Evolutionary conservation across 805 yeast species (phyloP).

Genomic region (Candida orba): DNA sequence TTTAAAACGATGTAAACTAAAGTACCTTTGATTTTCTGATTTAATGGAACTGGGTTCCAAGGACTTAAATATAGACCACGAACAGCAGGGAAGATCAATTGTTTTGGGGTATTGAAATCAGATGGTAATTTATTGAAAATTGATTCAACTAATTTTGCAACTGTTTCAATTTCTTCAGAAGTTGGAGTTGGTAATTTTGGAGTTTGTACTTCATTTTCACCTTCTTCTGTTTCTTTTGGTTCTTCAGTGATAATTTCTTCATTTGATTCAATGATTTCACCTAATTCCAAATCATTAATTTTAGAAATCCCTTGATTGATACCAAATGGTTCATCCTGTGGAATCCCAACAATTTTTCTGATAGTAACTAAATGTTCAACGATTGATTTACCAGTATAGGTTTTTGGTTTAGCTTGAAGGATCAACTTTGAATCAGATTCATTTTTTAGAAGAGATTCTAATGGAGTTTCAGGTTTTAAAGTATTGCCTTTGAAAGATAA

Average conservation of each 20-base stretch:
- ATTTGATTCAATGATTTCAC: slow-evolving; percentile 14
- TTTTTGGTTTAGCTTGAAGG: slow-evolving; percentile 41
- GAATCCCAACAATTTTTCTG: slow-evolving; percentile 54
- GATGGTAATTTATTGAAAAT: slow-evolving; percentile 18
- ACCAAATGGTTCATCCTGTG: slow-evolving; percentile 36
- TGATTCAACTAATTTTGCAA: slow-evolving; percentile 13
- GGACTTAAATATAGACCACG: slow-evolving; percentile 63
- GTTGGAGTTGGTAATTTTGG: slow-evolving; percentile 19
- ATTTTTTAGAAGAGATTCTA: slow-evolving; percentile 19
- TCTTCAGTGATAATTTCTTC: slow-evolving; percentile 10
- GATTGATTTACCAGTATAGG: slow-evolving; percentile 56
- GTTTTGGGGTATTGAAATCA: slow-evolving; percentile 14
- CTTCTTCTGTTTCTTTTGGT: slow-evolving; percentile 7
- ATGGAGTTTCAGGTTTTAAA: slow-evolving; percentile 22
- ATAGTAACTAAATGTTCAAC: slow-evolving; percentile 55
- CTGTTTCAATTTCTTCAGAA: slow-evolving; percentile 17
- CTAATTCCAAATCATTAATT: slow-evolving; percentile 35
- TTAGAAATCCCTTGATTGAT: slow-evolving; percentile 43
- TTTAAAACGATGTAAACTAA: slow-evolving; percentile 66
- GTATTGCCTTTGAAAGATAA: slow-evolving; percentile 32
- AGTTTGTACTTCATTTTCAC: not conserved
- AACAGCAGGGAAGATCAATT: slow-evolving; percentile 30
- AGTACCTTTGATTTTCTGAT: slow-evolving; percentile 64
- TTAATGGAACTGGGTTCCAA: slow-evolving; percentile 81
- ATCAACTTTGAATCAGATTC: slow-evolving; percentile 24